Base-by-base conservation (phyloP, 1,284 basidiomycete species). In the Puccinia polysora region DNA sequence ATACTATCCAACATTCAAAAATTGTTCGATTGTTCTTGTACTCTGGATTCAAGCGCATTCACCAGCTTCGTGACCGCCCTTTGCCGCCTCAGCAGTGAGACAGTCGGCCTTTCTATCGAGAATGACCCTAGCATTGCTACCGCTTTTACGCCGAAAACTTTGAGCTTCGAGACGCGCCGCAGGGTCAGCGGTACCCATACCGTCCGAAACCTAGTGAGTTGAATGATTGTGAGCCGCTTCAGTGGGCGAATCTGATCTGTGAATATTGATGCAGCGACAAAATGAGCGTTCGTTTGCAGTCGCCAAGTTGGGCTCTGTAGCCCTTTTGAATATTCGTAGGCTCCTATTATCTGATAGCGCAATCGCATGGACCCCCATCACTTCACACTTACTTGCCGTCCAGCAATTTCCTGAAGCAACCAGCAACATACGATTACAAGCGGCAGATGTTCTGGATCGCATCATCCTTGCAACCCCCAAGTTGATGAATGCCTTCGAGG, bases 341-440 rank as follows among this genome's bases (percentile, higher is more conserved):
- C 84, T 98, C 30, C 88, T 94, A 49, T 88, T 87, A 74, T 83
- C 86, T 3, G 84, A 88, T 7, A 86, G 91, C 0, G 85, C 87
- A 20, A 82, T 91, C n/a, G 92, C 89, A 5, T 97, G 94, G 94
- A 83, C 87, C 55, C 84, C 86, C 0, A 86, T 89, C 64, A 90
- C 88, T 0, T 82, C 82, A 0, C 92, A 97, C 78, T 83, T 97
- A 0, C 82, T 94, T 3, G 84, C 84, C 20, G 85, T 94, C 15
- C 83, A 90, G 10, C 84, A 88, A 36, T 85, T 88, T 56, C 78
- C 84, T 0, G 82, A 81, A 4, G 88, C 90, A 0, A 88, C 90
- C 0, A 84, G 88, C n/a, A 81, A 85, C 0, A 90, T 95, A 64
- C 88, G 94, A 1, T 80, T 90, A 0, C 93, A 97, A 80, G 91